Base-by-base conservation (phyloP, 2,329 filamentous ascomycete species). In the Metarhizium anisopliae region DNA sequence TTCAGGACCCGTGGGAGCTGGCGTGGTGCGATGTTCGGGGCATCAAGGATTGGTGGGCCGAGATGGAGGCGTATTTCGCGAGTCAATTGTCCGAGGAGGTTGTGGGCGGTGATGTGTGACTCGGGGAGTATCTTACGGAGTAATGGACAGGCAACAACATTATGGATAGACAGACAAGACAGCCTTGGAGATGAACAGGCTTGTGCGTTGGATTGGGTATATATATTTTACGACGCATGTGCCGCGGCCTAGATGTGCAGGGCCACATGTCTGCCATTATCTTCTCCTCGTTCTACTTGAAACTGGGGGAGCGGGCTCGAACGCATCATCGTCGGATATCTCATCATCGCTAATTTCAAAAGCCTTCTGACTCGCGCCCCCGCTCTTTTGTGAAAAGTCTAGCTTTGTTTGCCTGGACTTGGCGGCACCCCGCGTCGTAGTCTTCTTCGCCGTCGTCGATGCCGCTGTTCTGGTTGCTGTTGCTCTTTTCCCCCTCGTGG, bases 341-440 rank as follows among this genome's bases (percentile, higher is more conserved):
- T 85, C 83, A 64, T 86, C 83, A 57, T 85, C 82, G 58, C 83
- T 86, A 54, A 85, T 79, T 63, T 85, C 81, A 16, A 81, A 64
- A n/a, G 75, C 73, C 42, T 76, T 72, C 14, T 79, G 75, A 35
- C 74, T 72, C 11, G 70, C 66, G 7, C 70, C 67, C 3, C 72
- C 68, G 58, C 68, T 66, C 60, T 78, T 63, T 53, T 72, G 71
- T 14, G 74, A 67, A 47, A 72, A 72, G 52, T 64, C 62, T 6
- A 72, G 50, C 54, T 60, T 69, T 14, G 69, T 67, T 57, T 75
- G 70, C 47, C 65, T 67, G 11, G 67, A 61, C 51, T 50, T 58
- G 4, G 63, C 55, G 2, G 50, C 51, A 8, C 57, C 51, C 30
- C 61, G 58, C 1, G 56, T 55, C 13, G 65, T 61, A 56, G 63